A percentile compares a stretch with the other conserved stretches of the same genome.
Evolutionary conservation across 2,329 filamentous ascomycete species (phyloP).

Genomic region (Cladophialophora chaetospira): DNA sequence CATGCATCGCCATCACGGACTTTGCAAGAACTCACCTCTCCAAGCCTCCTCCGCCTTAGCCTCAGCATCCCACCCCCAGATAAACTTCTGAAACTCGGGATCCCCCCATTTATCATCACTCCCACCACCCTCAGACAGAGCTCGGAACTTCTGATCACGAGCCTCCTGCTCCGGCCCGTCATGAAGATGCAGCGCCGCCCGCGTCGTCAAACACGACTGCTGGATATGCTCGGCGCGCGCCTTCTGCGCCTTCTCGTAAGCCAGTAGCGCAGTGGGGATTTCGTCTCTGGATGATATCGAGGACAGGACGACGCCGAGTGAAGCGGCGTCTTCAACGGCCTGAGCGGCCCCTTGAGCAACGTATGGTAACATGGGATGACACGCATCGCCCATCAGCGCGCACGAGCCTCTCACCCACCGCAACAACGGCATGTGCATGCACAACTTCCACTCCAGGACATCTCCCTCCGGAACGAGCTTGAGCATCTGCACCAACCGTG

Average conservation of each 20-base stretch:
- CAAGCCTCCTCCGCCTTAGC: slow-evolving; percentile 55
- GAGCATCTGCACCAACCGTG: slow-evolving; percentile 61
- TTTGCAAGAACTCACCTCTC: slow-evolving; percentile 14
- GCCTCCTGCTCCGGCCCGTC: slow-evolving; percentile 35
- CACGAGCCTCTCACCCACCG: slow-evolving; percentile 56
- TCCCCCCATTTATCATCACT: slow-evolving; percentile 68
- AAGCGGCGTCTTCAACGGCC: slow-evolving; percentile 47
- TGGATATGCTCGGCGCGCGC: slow-evolving; percentile 41
- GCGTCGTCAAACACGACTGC: slow-evolving; percentile 44
- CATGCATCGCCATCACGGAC: not conserved
- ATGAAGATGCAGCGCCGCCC: slow-evolving; percentile 37
- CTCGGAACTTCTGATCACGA: slow-evolving; percentile 53
- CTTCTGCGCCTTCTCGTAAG: slow-evolving; percentile 52
- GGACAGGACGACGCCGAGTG: slow-evolving; percentile 37
- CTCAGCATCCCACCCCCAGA: slow-evolving; percentile 66
- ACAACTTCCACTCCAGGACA: slow-evolving; percentile 67
- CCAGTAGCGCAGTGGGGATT: slow-evolving; percentile 41
- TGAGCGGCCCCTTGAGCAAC: slow-evolving; percentile 49
- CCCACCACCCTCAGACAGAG: slow-evolving; percentile 51
- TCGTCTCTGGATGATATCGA: slow-evolving; percentile 41
- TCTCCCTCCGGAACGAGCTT: slow-evolving; percentile 63
- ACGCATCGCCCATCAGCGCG: slow-evolving; percentile 46
- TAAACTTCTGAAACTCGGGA: slow-evolving; percentile 66
- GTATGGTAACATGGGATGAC: slow-evolving; percentile 50
- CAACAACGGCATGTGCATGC: slow-evolving; percentile 62